Conservation (phyloP, 495 filamentous ascomycete species). For the Talaromyces nanjingensis region DNA sequence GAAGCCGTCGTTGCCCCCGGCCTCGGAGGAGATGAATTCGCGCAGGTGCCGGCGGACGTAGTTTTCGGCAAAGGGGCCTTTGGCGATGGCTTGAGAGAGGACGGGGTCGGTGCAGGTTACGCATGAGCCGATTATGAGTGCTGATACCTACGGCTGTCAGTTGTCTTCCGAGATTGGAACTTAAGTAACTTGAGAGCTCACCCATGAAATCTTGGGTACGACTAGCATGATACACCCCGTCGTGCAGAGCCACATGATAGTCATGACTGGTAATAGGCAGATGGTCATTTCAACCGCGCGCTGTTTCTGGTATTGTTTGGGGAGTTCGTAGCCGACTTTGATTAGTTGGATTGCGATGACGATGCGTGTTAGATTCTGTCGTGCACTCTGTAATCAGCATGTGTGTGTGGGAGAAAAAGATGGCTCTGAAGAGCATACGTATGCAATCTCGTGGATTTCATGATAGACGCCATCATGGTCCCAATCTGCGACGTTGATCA, state of each 20-base stretch:
- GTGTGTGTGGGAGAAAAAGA: too few species aligned
- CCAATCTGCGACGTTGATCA: constrained; percentile 40
- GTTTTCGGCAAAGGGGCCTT: constrained; percentile 55
- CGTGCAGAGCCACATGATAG: constrained; percentile 28
- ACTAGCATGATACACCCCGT: constrained; percentile 30
- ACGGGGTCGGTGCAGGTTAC: constrained; percentile 57
- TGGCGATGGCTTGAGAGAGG: constrained; percentile 54
- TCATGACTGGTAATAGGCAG: constrained; percentile 32
- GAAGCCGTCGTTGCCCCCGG: constrained; percentile 55
- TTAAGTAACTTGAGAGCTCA: constrained; percentile 3
- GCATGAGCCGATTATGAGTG: constrained; percentile 54
- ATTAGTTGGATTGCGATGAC: constrained; percentile 49
- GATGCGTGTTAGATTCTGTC: constrained; percentile 37
- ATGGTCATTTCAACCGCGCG: constrained; percentile 27
- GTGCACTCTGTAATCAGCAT: background rate
- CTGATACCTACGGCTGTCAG: constrained; percentile 35
- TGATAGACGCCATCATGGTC: constrained; percentile 25
- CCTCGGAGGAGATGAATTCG: constrained; percentile 57
- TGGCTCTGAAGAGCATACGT: too few species aligned
- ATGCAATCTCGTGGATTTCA: constrained; percentile 36
- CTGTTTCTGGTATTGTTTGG: constrained; percentile 26
- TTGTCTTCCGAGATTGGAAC: too few species aligned
- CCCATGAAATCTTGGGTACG: constrained; percentile 26
- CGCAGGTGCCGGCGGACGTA: constrained; percentile 49
- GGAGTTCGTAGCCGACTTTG: constrained; percentile 28